phyloP scores from a whole-genome alignment of 768 basidiomycete species.

The Boletus tomentosulus region DNA sequence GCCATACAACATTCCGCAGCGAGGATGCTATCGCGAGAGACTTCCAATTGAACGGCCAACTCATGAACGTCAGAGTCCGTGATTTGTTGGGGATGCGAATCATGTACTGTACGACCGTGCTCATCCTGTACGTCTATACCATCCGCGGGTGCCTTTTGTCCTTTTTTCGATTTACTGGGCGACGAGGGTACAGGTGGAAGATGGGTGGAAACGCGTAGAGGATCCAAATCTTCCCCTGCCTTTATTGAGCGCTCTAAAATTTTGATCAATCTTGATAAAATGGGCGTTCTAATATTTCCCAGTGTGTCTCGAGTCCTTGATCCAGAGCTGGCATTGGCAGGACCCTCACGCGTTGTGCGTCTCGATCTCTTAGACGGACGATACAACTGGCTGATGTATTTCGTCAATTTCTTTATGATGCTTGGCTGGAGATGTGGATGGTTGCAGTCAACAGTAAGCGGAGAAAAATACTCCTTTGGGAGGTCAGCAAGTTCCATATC shows the following conservation, averaged over 20 bases:
- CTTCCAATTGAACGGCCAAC: constrained; percentile 49
- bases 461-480: constrained; percentile 61
- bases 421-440: constrained; percentile 57
- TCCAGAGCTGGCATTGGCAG: constrained; percentile 28
- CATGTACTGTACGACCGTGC: constrained; percentile 1
- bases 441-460: constrained; percentile 50
- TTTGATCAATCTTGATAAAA: constrained; percentile 65
- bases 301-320: constrained; percentile 54
- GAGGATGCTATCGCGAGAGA: constrained; percentile 67
- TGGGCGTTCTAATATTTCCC: constrained; percentile 60
- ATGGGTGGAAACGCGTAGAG: constrained; percentile 45
- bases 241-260: constrained; percentile 76
- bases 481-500: constrained; percentile 51
- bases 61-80: constrained; percentile 49
- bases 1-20: constrained; percentile 84
- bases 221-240: constrained; percentile 70
- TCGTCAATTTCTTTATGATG: constrained; percentile 64
- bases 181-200: constrained; percentile 30
- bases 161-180: constrained; percentile 46
- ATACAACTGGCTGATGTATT: constrained; percentile 62
- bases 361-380: constrained; percentile 66
- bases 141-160: constrained; percentile 29
- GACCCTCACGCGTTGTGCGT: constrained; percentile 38
- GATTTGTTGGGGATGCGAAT: constrained; percentile 22
- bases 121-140: constrained; percentile 2